These are phyloP conservation scores for Pseudocercospora cruenta DNA, from an alignment of 2,329 filamentous ascomycete species.

Conservation along the genomic window DNA sequence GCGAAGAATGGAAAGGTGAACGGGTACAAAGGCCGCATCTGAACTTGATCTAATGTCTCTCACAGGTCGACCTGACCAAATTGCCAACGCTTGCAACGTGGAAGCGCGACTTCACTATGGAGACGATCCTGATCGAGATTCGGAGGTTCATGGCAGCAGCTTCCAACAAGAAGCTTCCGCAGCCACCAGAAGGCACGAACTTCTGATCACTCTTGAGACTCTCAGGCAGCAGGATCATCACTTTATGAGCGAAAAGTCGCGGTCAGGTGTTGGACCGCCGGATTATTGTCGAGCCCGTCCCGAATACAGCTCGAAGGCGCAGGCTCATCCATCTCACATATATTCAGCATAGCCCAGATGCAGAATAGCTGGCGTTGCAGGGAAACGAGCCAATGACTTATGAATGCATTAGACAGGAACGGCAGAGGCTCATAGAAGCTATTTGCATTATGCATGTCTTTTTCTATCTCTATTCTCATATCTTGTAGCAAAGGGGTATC, in stretches of 20 bases:
- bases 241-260: background rate
- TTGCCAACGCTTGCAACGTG: slow-evolving; percentile 85
- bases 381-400: slow-evolving; percentile 2
- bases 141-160: slow-evolving; percentile 89
- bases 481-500: background rate
- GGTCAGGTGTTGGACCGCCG: background rate
- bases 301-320: background rate
- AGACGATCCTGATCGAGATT: slow-evolving; percentile 86
- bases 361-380: slow-evolving; percentile 10
- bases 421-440: slow-evolving; percentile 5
- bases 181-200: slow-evolving; percentile 82
- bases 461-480: slow-evolving; percentile 14
- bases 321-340: background rate
- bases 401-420: slow-evolving; percentile 11
- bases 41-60: slow-evolving; percentile 2
- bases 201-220: slow-evolving; percentile 31
- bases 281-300: background rate
- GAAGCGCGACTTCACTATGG: slow-evolving; percentile 93
- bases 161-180: slow-evolving; percentile 90
- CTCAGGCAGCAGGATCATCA: background rate
- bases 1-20: slow-evolving; percentile 71
- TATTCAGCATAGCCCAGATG: slow-evolving; percentile 22
- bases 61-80: slow-evolving; percentile 78
- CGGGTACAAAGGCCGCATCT: background rate
- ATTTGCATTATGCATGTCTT: background rate